Conservation (phyloP, 1,139 yeast species). For the Suhomyces coccinellae region DNA sequence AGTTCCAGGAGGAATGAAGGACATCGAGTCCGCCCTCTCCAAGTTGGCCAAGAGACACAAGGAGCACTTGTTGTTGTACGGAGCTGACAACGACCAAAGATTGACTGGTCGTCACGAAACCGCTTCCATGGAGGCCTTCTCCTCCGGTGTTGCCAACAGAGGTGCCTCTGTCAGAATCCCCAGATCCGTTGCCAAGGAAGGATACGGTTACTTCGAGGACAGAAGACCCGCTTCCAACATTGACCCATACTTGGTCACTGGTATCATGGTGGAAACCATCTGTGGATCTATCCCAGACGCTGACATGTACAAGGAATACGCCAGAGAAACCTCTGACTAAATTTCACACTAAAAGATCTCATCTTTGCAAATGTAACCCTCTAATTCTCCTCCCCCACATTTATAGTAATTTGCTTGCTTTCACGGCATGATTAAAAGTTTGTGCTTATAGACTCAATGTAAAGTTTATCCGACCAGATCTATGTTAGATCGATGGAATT, state of each 20-base stretch:
- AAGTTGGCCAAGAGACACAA: slow-evolving; percentile 94
- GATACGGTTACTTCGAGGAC: slow-evolving; percentile 97
- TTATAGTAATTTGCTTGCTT: slow-evolving; percentile 1
- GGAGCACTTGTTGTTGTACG: slow-evolving; percentile 94
- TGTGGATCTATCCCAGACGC: slow-evolving; percentile 95
- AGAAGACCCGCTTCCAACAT: slow-evolving; percentile 99
- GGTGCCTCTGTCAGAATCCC: slow-evolving; percentile 99
- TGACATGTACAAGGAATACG: slow-evolving; percentile 87
- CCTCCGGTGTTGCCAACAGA: slow-evolving; percentile 99
- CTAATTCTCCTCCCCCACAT: slow-evolving; percentile 8
- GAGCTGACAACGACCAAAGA: slow-evolving; percentile 92
- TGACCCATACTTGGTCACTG: slow-evolving; percentile 97
- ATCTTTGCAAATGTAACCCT: slow-evolving; percentile 1
- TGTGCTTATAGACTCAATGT: slow-evolving; percentile 1
- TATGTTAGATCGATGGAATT: too few species aligned
- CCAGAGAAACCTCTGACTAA: slow-evolving; percentile 59
- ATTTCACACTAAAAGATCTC: not conserved
- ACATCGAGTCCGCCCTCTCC: slow-evolving; percentile 87
- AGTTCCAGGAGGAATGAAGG: slow-evolving; percentile 92
- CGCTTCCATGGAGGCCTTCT: slow-evolving; percentile 86
- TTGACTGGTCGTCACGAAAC: slow-evolving; percentile 98
- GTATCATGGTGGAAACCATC: slow-evolving; percentile 96
- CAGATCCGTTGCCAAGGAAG: slow-evolving; percentile 97
- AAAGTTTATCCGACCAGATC: not conserved
- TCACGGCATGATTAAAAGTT: slow-evolving; percentile 3